These are phyloP conservation scores for Somion occarium DNA, from an alignment of 1,284 basidiomycete species.

Conservation along the genomic window DNA sequence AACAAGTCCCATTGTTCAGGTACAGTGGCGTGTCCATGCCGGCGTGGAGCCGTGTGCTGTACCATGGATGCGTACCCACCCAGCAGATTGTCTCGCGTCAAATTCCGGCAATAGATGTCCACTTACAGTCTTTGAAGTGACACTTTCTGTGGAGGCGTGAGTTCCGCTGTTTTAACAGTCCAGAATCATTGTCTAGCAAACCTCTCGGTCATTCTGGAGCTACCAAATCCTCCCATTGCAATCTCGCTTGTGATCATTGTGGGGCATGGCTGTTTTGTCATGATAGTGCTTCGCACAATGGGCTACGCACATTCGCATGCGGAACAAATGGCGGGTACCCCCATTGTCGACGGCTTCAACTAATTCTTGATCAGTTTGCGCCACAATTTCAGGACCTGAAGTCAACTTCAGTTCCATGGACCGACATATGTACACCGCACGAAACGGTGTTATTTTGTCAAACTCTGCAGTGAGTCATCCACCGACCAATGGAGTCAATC, in stretches of 20 bases:
- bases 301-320: background rate
- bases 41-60: background rate
- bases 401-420: too few relatives aligned
- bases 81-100: background rate
- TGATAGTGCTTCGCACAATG: background rate
- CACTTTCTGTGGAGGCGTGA: background rate
- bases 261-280: too few relatives aligned
- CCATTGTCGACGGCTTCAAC: too few relatives aligned
- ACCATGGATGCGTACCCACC: constrained; percentile 2
- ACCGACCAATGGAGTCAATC: too few relatives aligned
- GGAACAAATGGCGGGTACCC: too few relatives aligned
- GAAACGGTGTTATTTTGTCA: too few relatives aligned
- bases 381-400: too few relatives aligned
- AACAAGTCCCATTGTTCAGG: background rate
- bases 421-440: too few relatives aligned
- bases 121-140: background rate
- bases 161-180: background rate
- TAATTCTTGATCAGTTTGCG: too few relatives aligned
- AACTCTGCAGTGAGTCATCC: too few relatives aligned
- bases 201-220: background rate
- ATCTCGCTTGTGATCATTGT: background rate
- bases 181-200: background rate
- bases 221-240: background rate
- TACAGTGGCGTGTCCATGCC: background rate
- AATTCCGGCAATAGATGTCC: background rate